Evolutionary conservation across 2,329 filamentous ascomycete species (phyloP).

Genomic region (Bipolaris victoriae): DNA sequence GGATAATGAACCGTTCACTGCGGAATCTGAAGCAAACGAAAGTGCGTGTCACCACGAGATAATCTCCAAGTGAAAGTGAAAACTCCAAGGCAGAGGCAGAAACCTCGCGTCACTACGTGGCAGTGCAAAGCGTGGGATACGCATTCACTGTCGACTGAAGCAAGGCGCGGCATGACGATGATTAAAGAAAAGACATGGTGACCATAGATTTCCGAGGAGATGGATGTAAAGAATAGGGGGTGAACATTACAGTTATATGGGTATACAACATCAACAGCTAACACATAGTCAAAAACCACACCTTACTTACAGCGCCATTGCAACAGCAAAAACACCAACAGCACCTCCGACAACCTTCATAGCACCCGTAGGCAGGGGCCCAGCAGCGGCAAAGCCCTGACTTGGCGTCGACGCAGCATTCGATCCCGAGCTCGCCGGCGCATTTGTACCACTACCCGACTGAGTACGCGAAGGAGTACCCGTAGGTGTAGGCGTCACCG

Average conservation of each 20-base stretch:
- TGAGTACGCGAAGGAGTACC: background rate
- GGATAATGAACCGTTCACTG: background rate
- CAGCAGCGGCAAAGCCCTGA: constrained; percentile 27
- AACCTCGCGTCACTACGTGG: constrained; percentile 10
- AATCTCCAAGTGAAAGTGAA: background rate
- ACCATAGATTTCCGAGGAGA: background rate
- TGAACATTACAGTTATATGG: background rate
- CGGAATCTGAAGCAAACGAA: background rate
- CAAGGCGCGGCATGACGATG: background rate
- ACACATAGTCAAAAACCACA: background rate
- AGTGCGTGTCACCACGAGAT: background rate
- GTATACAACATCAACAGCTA: background rate
- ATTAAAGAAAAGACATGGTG: background rate
- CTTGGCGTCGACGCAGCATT: constrained; percentile 15
- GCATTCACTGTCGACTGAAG: background rate
- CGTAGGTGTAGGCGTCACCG: background rate
- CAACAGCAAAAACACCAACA: constrained; percentile 30
- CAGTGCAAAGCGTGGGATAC: background rate
- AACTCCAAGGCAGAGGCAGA: background rate
- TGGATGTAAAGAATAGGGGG: background rate
- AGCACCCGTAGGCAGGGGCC: constrained; percentile 25
- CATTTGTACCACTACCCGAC: constrained; percentile 11
- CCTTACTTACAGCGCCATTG: constrained; percentile 29
- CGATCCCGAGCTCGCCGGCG: constrained; percentile 18
- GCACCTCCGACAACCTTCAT: constrained; percentile 33